phyloP scores from a whole-genome alignment of 345 rosid species.

The Populus nigra region DNA sequence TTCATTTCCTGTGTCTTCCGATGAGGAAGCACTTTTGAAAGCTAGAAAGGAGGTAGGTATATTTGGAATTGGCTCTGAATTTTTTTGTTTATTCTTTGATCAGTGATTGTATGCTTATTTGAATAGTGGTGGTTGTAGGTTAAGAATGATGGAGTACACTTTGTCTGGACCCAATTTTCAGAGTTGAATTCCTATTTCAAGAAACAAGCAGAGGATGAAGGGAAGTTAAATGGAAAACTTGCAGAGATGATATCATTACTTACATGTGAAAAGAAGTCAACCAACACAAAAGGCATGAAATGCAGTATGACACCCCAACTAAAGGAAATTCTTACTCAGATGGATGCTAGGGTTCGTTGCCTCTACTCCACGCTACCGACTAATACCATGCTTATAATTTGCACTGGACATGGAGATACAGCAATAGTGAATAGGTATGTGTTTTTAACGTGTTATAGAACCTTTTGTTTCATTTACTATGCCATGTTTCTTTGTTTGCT shows the following conservation, averaged over 20 bases:
- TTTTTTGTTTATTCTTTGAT: neutral
- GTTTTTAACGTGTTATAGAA: neutral
- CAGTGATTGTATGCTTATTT: neutral
- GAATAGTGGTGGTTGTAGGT: conserved; percentile 42
- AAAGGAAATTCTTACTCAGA: conserved; percentile 52
- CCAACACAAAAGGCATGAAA: conserved; percentile 41
- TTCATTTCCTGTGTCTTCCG: conserved; percentile 76
- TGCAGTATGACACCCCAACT: conserved; percentile 47
- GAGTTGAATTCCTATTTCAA: conserved; percentile 65
- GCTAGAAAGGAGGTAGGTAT: conserved; percentile 93
- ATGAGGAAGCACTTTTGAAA: conserved; percentile 74
- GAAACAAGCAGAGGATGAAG: conserved; percentile 60
- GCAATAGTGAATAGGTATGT: conserved; percentile 73
- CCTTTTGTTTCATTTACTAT: neutral
- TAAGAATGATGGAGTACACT: conserved; percentile 60
- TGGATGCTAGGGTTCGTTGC: conserved; percentile 52
- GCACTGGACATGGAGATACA: conserved; percentile 96
- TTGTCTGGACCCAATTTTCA: conserved; percentile 87
- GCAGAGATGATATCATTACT: conserved; percentile 75
- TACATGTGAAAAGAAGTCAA: conserved; percentile 57
- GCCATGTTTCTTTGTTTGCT: neutral
- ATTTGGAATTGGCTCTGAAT: neutral
- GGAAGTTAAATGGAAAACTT: conserved; percentile 59
- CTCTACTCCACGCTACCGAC: conserved; percentile 61
- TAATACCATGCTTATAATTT: conserved; percentile 81